A percentile compares a stretch with the other conserved stretches of the same genome.
Conservation (phyloP, 208 protist genomes). For the Acanthamoeba royreba region DNA sequence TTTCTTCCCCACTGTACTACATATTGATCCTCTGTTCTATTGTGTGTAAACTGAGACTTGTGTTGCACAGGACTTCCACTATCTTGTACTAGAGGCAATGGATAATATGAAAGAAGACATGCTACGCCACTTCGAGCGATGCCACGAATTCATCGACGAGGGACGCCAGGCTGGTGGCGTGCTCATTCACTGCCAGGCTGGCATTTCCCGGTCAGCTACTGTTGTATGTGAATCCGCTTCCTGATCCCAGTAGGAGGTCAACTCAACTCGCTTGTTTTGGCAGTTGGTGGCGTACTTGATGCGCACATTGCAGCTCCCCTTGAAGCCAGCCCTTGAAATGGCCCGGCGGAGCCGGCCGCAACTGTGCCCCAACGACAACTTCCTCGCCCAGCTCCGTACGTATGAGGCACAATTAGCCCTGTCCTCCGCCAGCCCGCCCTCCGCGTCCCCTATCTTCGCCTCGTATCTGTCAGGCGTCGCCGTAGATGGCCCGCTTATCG, state of each 20-base stretch:
- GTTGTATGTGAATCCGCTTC: too few relatives aligned
- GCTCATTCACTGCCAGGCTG: constrained; percentile 29
- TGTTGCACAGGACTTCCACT: not conserved
- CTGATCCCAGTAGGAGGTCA: too few relatives aligned
- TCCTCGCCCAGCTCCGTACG: not conserved
- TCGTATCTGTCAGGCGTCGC: too few relatives aligned
- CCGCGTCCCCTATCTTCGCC: not conserved
- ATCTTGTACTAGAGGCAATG: constrained; percentile 29
- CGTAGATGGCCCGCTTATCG: too few relatives aligned
- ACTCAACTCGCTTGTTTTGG: rapidly evolving
- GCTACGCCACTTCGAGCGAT: not conserved
- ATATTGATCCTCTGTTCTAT: not conserved
- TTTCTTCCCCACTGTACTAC: not conserved
- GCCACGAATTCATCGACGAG: constrained; percentile 14
- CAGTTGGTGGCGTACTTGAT: constrained; percentile 37
- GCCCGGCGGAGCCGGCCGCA: not conserved
- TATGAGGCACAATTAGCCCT: not conserved
- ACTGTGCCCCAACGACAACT: constrained; percentile 32
- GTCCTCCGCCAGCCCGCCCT: too few relatives aligned
- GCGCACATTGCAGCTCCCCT: not conserved
- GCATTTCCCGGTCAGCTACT: constrained; percentile 1
- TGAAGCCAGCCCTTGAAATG: not conserved
- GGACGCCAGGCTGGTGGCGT: not conserved
- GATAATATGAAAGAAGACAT: constrained; percentile 1
- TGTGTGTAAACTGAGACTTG: not conserved